These are phyloP conservation scores for Haplographium delicatum DNA, from an alignment of 495 filamentous ascomycete genomes.

Conservation along the genomic window DNA sequence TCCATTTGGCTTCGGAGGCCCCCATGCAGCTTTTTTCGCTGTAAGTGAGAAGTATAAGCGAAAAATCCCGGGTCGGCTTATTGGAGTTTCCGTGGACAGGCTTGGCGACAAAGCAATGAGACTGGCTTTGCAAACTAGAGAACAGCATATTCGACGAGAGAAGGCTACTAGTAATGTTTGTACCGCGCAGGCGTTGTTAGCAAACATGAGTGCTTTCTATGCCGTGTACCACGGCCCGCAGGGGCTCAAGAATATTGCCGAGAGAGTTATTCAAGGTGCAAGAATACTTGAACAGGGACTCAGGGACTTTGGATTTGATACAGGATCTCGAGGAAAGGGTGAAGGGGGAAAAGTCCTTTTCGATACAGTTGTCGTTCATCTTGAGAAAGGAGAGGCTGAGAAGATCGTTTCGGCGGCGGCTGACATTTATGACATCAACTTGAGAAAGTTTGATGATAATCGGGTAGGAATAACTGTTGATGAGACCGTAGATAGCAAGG, in stretches of 20 bases:
- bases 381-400: slow-evolving; percentile 42
- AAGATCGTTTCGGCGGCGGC: slow-evolving; percentile 48
- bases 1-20: slow-evolving; percentile 89
- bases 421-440: slow-evolving; percentile 51
- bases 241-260: slow-evolving; percentile 81
- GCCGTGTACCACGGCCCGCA: slow-evolving; percentile 93
- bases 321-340: slow-evolving; percentile 48
- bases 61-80: slow-evolving; percentile 89
- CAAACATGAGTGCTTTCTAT: slow-evolving; percentile 97
- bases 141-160: slow-evolving; percentile 95
- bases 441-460: slow-evolving; percentile 54
- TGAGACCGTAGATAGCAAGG: slow-evolving; percentile 60
- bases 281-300: slow-evolving; percentile 64
- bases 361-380: slow-evolving; percentile 74
- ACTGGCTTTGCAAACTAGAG: slow-evolving; percentile 86
- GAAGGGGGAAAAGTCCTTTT: slow-evolving; percentile 57
- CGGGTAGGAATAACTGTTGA: slow-evolving; percentile 67
- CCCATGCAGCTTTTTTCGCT: slow-evolving; percentile 96
- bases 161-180: slow-evolving; percentile 99
- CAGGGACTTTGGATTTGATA: slow-evolving; percentile 58
- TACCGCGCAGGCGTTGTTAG: slow-evolving; percentile 90
- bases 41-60: slow-evolving; percentile 89
- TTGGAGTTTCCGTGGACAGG: slow-evolving; percentile 91
- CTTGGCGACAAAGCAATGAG: slow-evolving; percentile 80
- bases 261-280: slow-evolving; percentile 66